Percentiles rank a stretch among this genome's conserved stretches.
Conservation (phyloP, 2,329 filamentous ascomycete species). For the Fusarium solani-melongenae region DNA sequence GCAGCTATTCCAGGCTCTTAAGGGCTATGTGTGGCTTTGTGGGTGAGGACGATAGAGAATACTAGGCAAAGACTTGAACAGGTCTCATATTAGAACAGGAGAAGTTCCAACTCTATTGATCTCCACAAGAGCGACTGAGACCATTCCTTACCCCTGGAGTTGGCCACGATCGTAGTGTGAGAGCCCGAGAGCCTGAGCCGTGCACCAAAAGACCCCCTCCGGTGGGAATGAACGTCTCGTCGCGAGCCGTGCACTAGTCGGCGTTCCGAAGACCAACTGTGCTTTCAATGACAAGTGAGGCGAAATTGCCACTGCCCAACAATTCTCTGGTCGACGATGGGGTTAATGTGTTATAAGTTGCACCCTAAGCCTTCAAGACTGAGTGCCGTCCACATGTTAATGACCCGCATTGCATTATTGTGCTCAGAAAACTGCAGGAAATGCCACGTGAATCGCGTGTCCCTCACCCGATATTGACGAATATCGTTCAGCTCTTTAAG, state of each 20-base stretch:
- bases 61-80: background rate
- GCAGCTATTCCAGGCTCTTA: slow-evolving; percentile 12
- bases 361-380: slow-evolving; percentile 17
- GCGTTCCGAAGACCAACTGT: slow-evolving; percentile 22
- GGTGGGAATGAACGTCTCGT: background rate
- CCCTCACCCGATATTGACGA: slow-evolving; percentile 2
- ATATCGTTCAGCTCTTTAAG: slow-evolving; percentile 25
- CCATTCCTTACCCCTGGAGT: background rate
- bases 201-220: slow-evolving; percentile 11
- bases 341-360: slow-evolving; percentile 23
- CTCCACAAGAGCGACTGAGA: background rate
- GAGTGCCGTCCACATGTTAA: slow-evolving; percentile 23
- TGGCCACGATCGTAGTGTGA: background rate
- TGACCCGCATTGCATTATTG: slow-evolving; percentile 21
- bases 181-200: background rate
- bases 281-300: slow-evolving; percentile 24
- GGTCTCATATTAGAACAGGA: background rate
- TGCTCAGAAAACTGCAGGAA: slow-evolving; percentile 23
- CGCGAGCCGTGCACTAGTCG: background rate
- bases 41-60: background rate
- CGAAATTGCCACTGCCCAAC: slow-evolving; percentile 18
- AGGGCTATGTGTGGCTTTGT: slow-evolving; percentile 6
- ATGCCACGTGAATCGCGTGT: slow-evolving; percentile 11
- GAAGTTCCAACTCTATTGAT: background rate
- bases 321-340: slow-evolving; percentile 16